phyloP scores from a whole-genome alignment of 805 yeast genomes.

The Ogataea saltuana region DNA sequence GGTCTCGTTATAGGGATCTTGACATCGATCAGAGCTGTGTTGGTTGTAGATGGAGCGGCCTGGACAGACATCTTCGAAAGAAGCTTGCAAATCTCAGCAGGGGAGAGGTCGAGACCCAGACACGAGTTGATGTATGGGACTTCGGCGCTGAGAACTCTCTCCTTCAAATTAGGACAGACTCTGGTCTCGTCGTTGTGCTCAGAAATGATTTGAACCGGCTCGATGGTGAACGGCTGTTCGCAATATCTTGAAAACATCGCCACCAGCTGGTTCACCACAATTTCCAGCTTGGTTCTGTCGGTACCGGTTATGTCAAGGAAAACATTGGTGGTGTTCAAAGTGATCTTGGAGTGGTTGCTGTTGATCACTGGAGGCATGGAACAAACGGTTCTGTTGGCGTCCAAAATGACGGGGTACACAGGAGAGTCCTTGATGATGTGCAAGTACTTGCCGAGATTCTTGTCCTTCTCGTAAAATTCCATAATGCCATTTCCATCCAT shows the following conservation, averaged over 20 bases:
- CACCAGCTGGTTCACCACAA: conserved; percentile 87
- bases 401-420: conserved; percentile 87
- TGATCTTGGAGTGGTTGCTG: conserved; percentile 85
- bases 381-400: conserved; percentile 71
- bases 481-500: conserved; percentile 78
- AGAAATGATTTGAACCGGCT: conserved; percentile 84
- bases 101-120: conserved; percentile 75
- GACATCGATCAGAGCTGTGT: conserved; percentile 58
- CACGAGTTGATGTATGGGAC: conserved; percentile 86
- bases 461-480: conserved; percentile 89
- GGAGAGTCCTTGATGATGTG: conserved; percentile 87
- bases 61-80: conserved; percentile 79
- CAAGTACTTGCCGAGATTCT: conserved; percentile 83
- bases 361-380: conserved; percentile 98
- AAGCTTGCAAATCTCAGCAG: conserved; percentile 65
- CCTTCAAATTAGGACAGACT: conserved; percentile 68
- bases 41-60: conserved; percentile 53
- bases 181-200: conserved; percentile 78
- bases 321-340: conserved; percentile 80
- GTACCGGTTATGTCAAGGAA: conserved; percentile 95
- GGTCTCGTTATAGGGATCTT: conserved; percentile 91
- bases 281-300: conserved; percentile 89
- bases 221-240: conserved; percentile 77
- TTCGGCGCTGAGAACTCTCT: conserved; percentile 73
- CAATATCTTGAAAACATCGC: conserved; percentile 96